A percentile compares a stretch with the other conserved stretches of the same genome.
Conservation (phyloP, 257 asterid genomes). For the Henckelia pumila region DNA sequence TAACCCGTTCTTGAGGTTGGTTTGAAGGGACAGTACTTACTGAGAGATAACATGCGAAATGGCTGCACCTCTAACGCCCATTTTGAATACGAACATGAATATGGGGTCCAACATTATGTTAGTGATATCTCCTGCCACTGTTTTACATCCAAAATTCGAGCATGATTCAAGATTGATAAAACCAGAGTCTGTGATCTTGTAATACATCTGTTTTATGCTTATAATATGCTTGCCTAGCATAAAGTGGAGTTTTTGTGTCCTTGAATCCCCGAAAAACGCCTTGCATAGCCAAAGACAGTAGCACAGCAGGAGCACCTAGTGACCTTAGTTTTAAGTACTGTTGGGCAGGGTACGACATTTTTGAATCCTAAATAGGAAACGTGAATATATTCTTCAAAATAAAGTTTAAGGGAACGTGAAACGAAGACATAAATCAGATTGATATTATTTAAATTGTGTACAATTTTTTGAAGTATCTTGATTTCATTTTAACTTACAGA, state of each 20-base stretch:
- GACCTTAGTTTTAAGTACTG: constrained; percentile 64
- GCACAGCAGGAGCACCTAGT: constrained; percentile 80
- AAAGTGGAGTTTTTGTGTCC: constrained; percentile 73
- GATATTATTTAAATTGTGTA: background rate
- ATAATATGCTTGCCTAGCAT: constrained; percentile 43
- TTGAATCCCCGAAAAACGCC: constrained; percentile 81
- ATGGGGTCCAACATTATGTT: constrained; percentile 67
- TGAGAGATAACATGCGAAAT: constrained; percentile 74
- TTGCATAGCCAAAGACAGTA: constrained; percentile 73
- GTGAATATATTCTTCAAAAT: background rate
- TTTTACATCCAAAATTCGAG: background rate
- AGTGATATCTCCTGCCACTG: constrained; percentile 65
- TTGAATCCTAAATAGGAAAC: constrained; percentile 41
- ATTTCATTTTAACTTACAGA: constrained; percentile 33
- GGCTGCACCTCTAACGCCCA: constrained; percentile 75
- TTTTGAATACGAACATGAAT: constrained; percentile 48
- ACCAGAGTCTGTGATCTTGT: background rate
- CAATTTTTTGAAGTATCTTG: background rate
- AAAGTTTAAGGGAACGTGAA: background rate
- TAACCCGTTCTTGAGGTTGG: background rate
- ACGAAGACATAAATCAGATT: background rate
- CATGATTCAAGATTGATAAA: background rate
- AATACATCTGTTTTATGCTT: too few relatives aligned
- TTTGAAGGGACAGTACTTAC: constrained; percentile 41
- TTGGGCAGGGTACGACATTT: constrained; percentile 56